These are phyloP conservation scores for Silene noctiflora DNA, from an alignment of 179 eudicot species.

Conservation along the genomic window DNA sequence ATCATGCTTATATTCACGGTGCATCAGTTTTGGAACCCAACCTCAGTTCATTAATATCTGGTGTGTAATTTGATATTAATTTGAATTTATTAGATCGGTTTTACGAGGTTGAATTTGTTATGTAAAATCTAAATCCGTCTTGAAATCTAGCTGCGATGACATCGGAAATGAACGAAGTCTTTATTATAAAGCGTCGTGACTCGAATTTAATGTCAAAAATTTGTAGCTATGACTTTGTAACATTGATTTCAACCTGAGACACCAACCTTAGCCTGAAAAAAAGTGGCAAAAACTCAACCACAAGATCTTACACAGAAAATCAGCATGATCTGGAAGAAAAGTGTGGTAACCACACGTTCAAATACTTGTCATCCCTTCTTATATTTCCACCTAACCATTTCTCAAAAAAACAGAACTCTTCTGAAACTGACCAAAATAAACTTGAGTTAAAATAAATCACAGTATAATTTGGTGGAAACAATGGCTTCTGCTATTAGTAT, in stretches of 20 bases:
- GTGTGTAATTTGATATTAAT: no score
- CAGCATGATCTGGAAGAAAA: neutral
- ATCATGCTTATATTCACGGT: neutral
- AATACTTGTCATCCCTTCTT: neutral
- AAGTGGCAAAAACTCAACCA: conserved; percentile 30
- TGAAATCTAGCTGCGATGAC: no score
- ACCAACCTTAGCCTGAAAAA: conserved; percentile 7
- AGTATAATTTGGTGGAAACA: neutral
- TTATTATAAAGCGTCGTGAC: no score
- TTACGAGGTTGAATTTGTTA: no score
- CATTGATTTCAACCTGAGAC: neutral
- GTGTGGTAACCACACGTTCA: conserved; percentile 63
- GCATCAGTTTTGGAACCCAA: neutral
- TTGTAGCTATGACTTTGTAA: neutral
- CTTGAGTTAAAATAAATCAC: neutral
- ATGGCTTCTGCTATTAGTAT: conserved; percentile 47
- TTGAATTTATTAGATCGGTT: no score
- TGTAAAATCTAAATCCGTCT: no score
- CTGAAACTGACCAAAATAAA: neutral
- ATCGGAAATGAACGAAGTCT: no score
- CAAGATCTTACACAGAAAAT: conserved; percentile 7
- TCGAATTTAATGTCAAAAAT: no score
- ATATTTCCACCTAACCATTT: neutral
- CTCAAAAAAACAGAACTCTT: neutral
- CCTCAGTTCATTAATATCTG: neutral